These are phyloP conservation scores for Jaltomata sinuosa DNA, from an alignment of 257 asterid genomes.

Conservation along the genomic window DNA sequence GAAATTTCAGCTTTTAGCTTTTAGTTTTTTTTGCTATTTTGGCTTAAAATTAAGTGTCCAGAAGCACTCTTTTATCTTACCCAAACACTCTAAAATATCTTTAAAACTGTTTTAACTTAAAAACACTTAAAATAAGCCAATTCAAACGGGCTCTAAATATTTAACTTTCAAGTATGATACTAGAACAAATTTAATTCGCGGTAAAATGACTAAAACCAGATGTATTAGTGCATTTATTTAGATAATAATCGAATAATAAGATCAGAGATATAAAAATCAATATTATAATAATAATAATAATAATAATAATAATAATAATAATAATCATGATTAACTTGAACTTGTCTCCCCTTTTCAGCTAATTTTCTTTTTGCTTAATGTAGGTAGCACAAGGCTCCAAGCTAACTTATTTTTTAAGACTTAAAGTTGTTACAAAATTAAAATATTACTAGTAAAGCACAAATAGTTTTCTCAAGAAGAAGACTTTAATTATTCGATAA, in stretches of 20 bases:
- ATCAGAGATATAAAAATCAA: background rate
- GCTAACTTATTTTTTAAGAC: conserved; percentile 19
- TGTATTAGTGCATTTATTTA: background rate
- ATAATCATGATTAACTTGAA: background rate
- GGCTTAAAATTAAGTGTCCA: too few species aligned
- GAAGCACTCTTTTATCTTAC: too few species aligned
- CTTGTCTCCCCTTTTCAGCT: conserved; percentile 7
- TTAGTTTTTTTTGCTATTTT: too few species aligned
- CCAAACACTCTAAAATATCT: too few species aligned
- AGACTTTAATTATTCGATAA: conserved; percentile 7
- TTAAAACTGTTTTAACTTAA: too few species aligned
- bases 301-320: background rate
- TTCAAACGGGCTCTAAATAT: too few species aligned
- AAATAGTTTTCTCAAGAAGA: conserved; percentile 34
- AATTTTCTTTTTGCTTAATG: conserved; percentile 6
- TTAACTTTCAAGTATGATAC: too few species aligned
- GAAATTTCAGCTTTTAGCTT: too few species aligned
- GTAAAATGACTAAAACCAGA: too few species aligned
- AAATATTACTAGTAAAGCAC: conserved; percentile 38
- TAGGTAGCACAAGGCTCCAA: conserved; percentile 46
- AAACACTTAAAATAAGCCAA: too few species aligned
- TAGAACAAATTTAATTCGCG: too few species aligned
- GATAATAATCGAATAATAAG: background rate
- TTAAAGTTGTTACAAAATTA: conserved; percentile 8
- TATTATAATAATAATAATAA: background rate